Base-by-base conservation (phyloP, 2,329 filamentous ascomycete genomes). In the Ophiostoma triangulosporum region DNA sequence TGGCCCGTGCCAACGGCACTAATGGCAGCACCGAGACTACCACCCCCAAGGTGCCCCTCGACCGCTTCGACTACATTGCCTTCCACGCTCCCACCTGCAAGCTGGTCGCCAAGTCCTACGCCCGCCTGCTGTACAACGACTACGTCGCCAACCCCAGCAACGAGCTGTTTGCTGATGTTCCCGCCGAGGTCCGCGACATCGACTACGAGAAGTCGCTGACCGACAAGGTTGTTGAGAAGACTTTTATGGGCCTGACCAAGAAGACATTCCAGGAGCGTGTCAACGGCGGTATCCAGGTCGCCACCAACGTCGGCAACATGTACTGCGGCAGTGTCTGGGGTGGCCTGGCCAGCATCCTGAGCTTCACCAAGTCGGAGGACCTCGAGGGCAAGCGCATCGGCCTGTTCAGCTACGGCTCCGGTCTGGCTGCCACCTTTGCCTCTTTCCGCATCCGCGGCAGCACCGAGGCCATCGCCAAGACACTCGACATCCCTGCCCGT, bases 1-100 rank as follows among this genome's bases (percentile, higher is more conserved):
- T 49, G 51, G 55, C 53, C 22, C 55, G 46, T 11, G 65, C 65
- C 58, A 75, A 70, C 51, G 66, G 66, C 31, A 58, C 62, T 45
- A 72, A 75, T 55, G 74, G 71, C 59, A 5, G 8, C 36, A 38
- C 27, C 49, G 40, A 72, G 76, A 55, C 79, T 56, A 68, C 64
- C 55, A 68, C 69, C 57, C 65, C 65, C 56, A 83, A 84, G 72
- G 80, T 81, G 36, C 71, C 76, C 49, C 70, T 93, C 56, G 86
- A 91, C 69, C 83, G 85, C 64, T 93, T 93, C 68, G 86, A 91
- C 70, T 87, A 88, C 73, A 70, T 93, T 66, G 70, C 81, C 57
- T 93, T 90, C 81, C 87, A 93, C 69, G 77, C 87, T 17, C 87
- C 87, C 38, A 91, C 83, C 59, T 93, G 87, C 83, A 93, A 93